These are phyloP conservation scores for Cryptococcus sp. DNA, from an alignment of 1,284 basidiomycete species.

Conservation along the genomic window DNA sequence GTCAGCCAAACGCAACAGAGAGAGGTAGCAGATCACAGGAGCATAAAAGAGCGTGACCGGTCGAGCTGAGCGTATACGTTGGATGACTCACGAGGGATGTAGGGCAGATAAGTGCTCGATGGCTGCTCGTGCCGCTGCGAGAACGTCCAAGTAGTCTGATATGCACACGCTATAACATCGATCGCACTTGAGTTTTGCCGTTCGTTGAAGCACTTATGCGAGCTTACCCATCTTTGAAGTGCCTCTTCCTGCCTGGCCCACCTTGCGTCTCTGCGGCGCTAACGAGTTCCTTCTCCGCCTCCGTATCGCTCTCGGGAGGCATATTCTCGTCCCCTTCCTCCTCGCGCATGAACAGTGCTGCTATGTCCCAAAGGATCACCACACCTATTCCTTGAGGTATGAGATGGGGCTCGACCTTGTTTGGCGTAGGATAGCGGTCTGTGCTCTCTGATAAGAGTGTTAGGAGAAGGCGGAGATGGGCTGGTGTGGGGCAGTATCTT, in stretches of 20 bases:
- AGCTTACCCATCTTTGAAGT: conserved; percentile 23
- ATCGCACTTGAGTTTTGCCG: conserved; percentile 1
- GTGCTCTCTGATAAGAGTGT: conserved; percentile 24
- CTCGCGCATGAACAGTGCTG: conserved; percentile 30
- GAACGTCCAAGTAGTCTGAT: conserved; percentile 38
- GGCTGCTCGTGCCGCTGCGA: conserved; percentile 29
- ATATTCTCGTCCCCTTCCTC: conserved; percentile 32
- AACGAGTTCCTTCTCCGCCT: not conserved
- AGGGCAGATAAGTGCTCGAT: conserved; percentile 26
- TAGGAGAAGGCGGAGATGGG: conserved; percentile 38
- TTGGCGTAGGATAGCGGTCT: not conserved
- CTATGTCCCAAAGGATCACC: conserved; percentile 40
- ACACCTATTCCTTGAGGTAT: conserved; percentile 13
- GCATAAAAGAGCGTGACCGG: not conserved
- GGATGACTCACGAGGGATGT: conserved; percentile 20
- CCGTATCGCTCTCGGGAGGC: not conserved
- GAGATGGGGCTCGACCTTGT: not conserved
- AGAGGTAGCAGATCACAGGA: no score
- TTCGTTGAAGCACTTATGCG: not conserved
- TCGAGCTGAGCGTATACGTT: not conserved
- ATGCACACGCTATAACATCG: conserved; percentile 25
- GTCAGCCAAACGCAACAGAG: not conserved
- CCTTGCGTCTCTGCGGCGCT: not conserved
- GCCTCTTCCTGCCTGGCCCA: not conserved
- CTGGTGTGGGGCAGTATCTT: conserved; percentile 34